Conservation (phyloP, 441 rosid species). For the Erodium moschatum region DNA sequence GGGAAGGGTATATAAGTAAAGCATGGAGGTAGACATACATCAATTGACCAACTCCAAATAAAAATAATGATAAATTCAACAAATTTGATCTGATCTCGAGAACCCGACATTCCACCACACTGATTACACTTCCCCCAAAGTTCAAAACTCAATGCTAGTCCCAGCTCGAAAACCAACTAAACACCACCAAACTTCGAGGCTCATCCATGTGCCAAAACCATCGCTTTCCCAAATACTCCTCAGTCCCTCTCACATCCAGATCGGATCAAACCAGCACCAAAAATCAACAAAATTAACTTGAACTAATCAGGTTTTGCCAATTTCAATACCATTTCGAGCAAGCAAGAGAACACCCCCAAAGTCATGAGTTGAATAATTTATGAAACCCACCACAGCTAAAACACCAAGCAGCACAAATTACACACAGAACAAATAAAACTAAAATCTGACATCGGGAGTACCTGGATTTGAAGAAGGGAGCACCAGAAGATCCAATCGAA, state of each 20-base stretch:
- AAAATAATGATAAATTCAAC: neutral
- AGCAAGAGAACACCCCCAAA: neutral
- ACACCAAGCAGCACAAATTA: neutral
- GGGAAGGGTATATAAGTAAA: too few species aligned
- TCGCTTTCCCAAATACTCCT: constrained; percentile 16
- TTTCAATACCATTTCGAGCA: neutral
- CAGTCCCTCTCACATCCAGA: neutral
- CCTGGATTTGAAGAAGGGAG: constrained; percentile 3
- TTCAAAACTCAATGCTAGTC: constrained; percentile 9
- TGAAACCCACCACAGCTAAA: neutral
- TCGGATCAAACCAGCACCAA: neutral
- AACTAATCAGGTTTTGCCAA: neutral
- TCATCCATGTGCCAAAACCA: constrained; percentile 10
- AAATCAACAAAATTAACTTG: neutral
- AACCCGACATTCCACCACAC: neutral
- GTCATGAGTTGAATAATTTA: neutral
- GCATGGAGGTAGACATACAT: too few species aligned
- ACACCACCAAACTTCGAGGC: neutral
- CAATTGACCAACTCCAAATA: neutral
- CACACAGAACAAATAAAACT: too few species aligned
- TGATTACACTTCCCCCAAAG: constrained; percentile 4
- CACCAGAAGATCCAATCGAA: constrained; percentile 3
- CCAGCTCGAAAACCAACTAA: constrained; percentile 14
- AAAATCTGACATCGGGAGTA: neutral
- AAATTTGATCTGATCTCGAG: neutral